Percentiles rank a stretch among this genome's conserved stretches.
Conservation (phyloP, 495 filamentous ascomycete species). For the Trichoderma orchidacearum region DNA sequence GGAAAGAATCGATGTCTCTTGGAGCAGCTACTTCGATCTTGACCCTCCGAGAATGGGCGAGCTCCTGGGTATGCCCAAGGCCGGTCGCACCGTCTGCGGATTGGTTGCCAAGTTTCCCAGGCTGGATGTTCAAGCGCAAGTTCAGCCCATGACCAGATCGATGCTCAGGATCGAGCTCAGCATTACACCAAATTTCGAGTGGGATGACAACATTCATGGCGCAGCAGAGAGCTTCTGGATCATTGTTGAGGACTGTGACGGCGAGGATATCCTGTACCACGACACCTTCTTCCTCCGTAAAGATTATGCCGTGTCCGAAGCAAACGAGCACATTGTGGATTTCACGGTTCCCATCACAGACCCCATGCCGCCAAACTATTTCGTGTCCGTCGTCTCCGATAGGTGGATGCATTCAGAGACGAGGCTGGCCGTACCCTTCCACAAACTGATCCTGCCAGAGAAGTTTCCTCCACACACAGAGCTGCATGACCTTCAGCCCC, state of each 20-base stretch:
- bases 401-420: constrained; percentile 98
- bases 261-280: constrained; percentile 90
- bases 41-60: constrained; percentile 97
- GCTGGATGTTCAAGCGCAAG: constrained; percentile 79
- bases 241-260: constrained; percentile 91
- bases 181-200: constrained; percentile 90
- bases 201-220: constrained; percentile 85
- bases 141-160: constrained; percentile 87
- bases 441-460: constrained; percentile 85
- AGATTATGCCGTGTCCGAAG: constrained; percentile 62
- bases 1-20: constrained; percentile 89
- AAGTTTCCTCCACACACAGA: constrained; percentile 92
- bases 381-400: constrained; percentile 86
- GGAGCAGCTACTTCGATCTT: constrained; percentile 85
- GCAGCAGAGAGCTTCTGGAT: constrained; percentile 91
- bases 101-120: constrained; percentile 88
- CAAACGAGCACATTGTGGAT: constrained; percentile 93
- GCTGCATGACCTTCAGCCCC: constrained; percentile 76
- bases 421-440: constrained; percentile 84
- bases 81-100: constrained; percentile 71
- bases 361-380: constrained; percentile 97
- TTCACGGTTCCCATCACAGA: constrained; percentile 95
- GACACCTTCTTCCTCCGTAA: constrained; percentile 86
- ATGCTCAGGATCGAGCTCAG: constrained; percentile 91
- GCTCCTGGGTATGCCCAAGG: constrained; percentile 80